These are phyloP conservation scores for Annulohypoxylon nitens DNA, from an alignment of 495 filamentous ascomycete species.

Conservation along the genomic window DNA sequence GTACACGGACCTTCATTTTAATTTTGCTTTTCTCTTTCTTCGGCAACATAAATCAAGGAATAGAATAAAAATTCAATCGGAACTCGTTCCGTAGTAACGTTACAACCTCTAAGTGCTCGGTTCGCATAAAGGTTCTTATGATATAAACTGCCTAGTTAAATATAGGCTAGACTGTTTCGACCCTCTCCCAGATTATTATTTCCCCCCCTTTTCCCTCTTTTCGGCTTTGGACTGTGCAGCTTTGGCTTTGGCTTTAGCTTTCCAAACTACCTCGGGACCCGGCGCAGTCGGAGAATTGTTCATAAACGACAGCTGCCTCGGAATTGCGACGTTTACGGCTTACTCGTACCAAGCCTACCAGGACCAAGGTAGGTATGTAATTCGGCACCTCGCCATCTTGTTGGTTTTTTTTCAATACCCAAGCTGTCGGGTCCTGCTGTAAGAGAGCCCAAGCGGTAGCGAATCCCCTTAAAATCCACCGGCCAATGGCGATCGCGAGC, in stretches of 20 bases:
- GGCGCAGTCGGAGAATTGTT: conserved; percentile 1
- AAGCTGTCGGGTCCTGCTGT: conserved; percentile 14
- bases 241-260: neutral
- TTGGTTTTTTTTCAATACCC: conserved; percentile 18
- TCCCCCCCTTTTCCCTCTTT: conserved; percentile 1
- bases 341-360: neutral
- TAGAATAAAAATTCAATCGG: neutral
- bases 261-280: neutral
- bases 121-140: conserved; percentile 1
- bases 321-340: conserved; percentile 3
- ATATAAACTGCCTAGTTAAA: conserved; percentile 1
- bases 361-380: neutral
- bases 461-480: neutral
- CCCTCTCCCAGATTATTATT: neutral
- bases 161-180: conserved; percentile 15
- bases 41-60: neutral
- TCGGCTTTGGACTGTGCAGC: neutral
- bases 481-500: conserved; percentile 25
- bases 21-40: neutral
- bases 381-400: neutral
- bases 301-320: neutral
- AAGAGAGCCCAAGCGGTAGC: neutral
- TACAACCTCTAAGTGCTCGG: neutral
- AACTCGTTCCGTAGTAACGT: conserved; percentile 1
- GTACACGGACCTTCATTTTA: conserved; percentile 1